Evolutionary conservation across 306 rosid species (phyloP), one percentile per base, ranked within the genome.

Genomic region (Vigna angularis): DNA sequence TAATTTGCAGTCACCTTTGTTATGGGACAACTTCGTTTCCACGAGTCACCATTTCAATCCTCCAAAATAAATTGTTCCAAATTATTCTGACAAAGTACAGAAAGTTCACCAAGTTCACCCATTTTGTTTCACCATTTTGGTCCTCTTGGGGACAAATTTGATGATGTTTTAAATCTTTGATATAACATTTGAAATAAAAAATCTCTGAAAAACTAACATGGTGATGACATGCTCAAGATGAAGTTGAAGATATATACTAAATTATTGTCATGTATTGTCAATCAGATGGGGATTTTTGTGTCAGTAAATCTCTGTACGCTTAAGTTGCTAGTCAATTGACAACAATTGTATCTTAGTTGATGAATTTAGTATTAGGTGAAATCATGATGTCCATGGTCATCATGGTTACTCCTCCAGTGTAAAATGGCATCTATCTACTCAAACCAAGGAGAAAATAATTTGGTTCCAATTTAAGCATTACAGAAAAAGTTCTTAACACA

Each of bases 321-420:
- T 61, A 18, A 58, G 61, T 58, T 51, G 47, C 50, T 12, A 3
- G 30, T 47, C 50, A 61, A 3, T 17, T 30, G 14, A 28, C 13
- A 28, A 59, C 69, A 61, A 9, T 1, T 44, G 30, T 20, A 32
- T 66, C 59, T 30, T 42, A 34, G 56, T 17, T 70, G 56, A 64
- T n/a, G 66, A 58, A 8, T 55, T 44, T 64, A 26, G 11, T 44
- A 40, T 50, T 24, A 44, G 36, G 28, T 79, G 17, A 50, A 70
- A 62, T 69, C 56, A 62, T 40, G 28, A 53, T 79, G 40, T 8
- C 10, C 49, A 6, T 59, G 59, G 50, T 69, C 67, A 38, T 69
- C 73, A 22, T 40, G 58, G 34, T 44, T 38, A 17, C 42, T 72
- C 45, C 10, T 2, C 36, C 9, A 17, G 1, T 58, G 10, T 59